Evolutionary conservation across 257 asterid species (phyloP).

Genomic region (Salvia rosmarinus): DNA sequence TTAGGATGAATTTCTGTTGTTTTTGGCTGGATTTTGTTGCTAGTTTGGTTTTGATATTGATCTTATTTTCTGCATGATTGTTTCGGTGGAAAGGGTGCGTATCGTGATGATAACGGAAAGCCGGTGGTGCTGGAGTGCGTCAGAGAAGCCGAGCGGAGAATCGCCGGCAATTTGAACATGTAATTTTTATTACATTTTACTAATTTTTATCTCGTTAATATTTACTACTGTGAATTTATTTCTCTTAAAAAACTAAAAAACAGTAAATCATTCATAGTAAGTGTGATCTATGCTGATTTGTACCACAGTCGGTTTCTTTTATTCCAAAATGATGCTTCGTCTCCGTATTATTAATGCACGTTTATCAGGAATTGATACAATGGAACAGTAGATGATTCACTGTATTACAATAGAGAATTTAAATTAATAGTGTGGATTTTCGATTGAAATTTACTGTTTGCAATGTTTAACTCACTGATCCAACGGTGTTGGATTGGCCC

Average conservation of each 20-base stretch:
- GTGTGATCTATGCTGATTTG: background rate
- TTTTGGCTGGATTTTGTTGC: background rate
- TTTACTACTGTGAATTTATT: background rate
- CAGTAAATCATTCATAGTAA: background rate
- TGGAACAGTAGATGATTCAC: background rate
- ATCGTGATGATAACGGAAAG: conserved; percentile 91
- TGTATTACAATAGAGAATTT: background rate
- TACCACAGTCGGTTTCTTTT: background rate
- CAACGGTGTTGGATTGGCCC: conserved; percentile 3
- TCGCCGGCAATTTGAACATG: conserved; percentile 81
- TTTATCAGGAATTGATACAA: background rate
- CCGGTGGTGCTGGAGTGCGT: conserved; percentile 98
- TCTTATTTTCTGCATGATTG: background rate
- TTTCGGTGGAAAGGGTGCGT: conserved; percentile 67
- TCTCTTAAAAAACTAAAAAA: background rate
- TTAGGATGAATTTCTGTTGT: background rate
- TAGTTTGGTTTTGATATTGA: background rate
- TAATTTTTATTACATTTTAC: conserved; percentile 20
- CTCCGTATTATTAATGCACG: background rate
- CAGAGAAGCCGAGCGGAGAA: conserved; percentile 90
- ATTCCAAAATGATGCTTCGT: background rate
- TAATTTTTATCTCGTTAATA: background rate
- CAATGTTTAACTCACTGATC: background rate
- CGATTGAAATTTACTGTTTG: background rate
- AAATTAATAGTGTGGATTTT: conserved; percentile 8